Percentiles rank a stretch among this genome's conserved stretches.
phyloP scores from a whole-genome alignment of 129 eudicot species.

The Flaveria robusta region DNA sequence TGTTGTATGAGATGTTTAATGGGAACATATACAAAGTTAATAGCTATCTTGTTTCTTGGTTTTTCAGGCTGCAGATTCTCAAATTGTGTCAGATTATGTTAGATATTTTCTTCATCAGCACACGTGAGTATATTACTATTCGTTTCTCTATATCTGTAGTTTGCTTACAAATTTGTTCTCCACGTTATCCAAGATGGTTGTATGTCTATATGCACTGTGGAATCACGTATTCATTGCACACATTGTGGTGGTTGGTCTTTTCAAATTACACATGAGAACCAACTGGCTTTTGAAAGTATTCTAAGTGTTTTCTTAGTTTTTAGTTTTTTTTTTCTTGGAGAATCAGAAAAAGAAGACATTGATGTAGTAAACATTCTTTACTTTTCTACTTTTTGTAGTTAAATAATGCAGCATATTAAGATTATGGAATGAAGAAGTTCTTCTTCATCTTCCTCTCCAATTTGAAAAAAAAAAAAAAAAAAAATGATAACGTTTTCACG shows the following conservation, averaged over 20 bases:
- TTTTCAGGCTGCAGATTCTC: conserved; percentile 21
- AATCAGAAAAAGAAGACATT: not conserved
- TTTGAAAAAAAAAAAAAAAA: too few species aligned
- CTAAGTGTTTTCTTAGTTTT: not conserved
- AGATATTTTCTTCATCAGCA: conserved; percentile 24
- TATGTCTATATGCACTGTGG: not conserved
- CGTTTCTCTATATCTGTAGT: not conserved
- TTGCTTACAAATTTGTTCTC: not conserved
- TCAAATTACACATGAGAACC: not conserved
- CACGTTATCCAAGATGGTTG: not conserved
- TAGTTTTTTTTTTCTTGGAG: not conserved
- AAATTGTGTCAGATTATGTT: conserved; percentile 20
- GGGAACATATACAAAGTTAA: conserved; percentile 7
- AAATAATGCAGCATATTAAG: not conserved
- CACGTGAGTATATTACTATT: not conserved
- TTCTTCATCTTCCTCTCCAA: not conserved
- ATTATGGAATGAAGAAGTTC: not conserved
- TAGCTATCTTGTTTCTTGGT: not conserved
- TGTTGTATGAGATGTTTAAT: conserved; percentile 9
- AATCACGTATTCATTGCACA: not conserved
- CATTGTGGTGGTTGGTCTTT: not conserved
- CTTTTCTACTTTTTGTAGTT: not conserved
- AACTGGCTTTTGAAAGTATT: not conserved
- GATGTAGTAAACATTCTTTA: not conserved
- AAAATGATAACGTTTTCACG: not conserved